Percentiles rank a stretch among this genome's conserved stretches.
Conservation (phyloP, 495 filamentous ascomycete species). For the Rusavskia elegans region DNA sequence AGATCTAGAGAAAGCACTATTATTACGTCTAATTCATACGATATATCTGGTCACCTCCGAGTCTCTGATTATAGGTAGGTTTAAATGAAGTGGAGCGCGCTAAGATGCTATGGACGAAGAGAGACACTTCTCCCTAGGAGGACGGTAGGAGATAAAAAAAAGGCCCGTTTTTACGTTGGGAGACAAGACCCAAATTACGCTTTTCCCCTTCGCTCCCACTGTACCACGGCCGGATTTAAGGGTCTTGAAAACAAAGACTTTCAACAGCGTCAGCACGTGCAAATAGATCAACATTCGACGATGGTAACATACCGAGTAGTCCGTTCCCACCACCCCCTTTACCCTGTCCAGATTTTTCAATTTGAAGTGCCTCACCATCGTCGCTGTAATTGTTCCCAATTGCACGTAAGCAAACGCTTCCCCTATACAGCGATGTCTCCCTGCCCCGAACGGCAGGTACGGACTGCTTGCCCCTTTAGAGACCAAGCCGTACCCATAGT, state of each 20-base stretch:
- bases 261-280: neutral
- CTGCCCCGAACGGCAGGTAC: conserved; percentile 94
- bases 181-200: too few species aligned
- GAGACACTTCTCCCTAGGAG: too few species aligned
- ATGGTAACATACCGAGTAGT: conserved; percentile 51
- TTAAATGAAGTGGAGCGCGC: too few species aligned
- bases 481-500: conserved; percentile 86
- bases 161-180: too few species aligned
- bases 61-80: too few species aligned
- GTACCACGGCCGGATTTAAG: conserved; percentile 44
- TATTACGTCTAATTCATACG: too few species aligned
- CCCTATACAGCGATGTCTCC: conserved; percentile 87
- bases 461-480: conserved; percentile 75
- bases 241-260: conserved; percentile 36
- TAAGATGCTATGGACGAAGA: too few species aligned
- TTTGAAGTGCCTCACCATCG: conserved; percentile 60
- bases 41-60: too few species aligned
- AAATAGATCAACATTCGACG: neutral
- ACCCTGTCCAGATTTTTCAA: conserved; percentile 55
- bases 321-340: conserved; percentile 58
- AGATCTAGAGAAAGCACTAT: too few species aligned
- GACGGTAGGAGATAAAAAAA: too few species aligned
- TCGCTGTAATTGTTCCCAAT: conserved; percentile 65
- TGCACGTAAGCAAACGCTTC: conserved; percentile 96
- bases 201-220: conserved; percentile 37